Base-by-base conservation (phyloP, 306 rosid genomes). In the Ormosia emarginata region DNA sequence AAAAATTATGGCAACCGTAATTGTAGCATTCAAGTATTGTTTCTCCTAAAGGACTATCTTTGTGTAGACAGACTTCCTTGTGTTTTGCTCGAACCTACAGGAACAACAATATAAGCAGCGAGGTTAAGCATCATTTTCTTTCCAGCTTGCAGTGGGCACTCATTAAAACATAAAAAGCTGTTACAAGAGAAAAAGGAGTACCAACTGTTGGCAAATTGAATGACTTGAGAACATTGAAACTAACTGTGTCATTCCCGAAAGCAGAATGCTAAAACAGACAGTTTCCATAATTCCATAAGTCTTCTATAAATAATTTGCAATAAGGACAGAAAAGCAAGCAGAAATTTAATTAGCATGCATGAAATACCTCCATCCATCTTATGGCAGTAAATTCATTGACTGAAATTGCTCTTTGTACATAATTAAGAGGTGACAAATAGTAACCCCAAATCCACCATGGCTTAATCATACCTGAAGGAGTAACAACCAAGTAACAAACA, bases 381-480 rank as follows among this genome's bases (percentile, higher is more conserved):
- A 90, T 78, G 68, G 97, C 94, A 50, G 89, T 73, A 83, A 94
- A 94, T 87, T 94, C 98, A 52, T 94, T 93, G 68, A 91, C 87
- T 56, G 97, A 89, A 24, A 89, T 71, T 34, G 95, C 97, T 55
- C 91, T 85, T 76, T 93, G 98, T 41, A 87, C 98, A 76, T 91
- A 91, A 59, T 90, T 81, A 36, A 94, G 94, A 18, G 98, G 98
- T 18, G 97, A 94, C 80, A 94, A 1, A 94, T 95, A 94, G 76
- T 84, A 91, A 47, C 87, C 98, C 98, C 97, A 93, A 68, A 47
- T 9, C 95, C 94, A 92, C 98, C 98, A 91, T 68, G 97, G 91
- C 86, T 89, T 91, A 63, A 94, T 89, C 89, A 86, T 89, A 9
- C 12, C 98, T 92, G 89, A 67, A 84, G 67, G 15, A 78, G 55